Base-by-base conservation (phyloP, 352 stramenopile genomes). In the Phytophthora syringae region DNA sequence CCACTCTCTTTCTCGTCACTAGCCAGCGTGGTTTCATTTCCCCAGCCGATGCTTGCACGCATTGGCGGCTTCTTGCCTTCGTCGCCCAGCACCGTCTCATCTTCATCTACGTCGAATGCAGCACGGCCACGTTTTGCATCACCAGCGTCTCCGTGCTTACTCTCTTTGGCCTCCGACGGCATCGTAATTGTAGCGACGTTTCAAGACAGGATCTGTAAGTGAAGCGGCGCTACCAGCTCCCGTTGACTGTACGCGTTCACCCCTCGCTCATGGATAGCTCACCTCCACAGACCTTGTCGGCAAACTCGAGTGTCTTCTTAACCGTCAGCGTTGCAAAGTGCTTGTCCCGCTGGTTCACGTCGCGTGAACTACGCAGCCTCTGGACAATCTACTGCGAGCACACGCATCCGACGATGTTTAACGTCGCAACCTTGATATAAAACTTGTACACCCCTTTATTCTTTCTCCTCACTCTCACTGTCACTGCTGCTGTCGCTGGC, bases 251-350 rank as follows among this genome's bases (percentile, higher is more conserved):
- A n/a, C n/a, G n/a, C n/a, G n/a, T n/a, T n/a, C n/a, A n/a, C n/a
- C n/a, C n/a, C n/a, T n/a, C n/a, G n/a, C n/a, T n/a, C n/a, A n/a
- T n/a, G n/a, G 67, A 60, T 7, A 76, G n/a, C 3, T 59, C 58
- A n/a, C 64, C 57, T 34, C 61, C 76, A 22, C 82, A 86, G 59
- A 86, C 95, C 53, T 93, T 81, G 60, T 93, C 86, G 11, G 92
- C 74, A 70, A 81, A 81, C 42, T 76, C 58, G 4, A 83, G 58
- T n/a, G n/a, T n/a, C n/a, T n/a, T n/a, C n/a, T n/a, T n/a, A n/a
- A n/a, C n/a, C n/a, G n/a, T n/a, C n/a, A 75, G 51, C 2, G 50
- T 34, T 0, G 67, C 47, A 16, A 74, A 70, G 16, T 74, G 74
- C 4, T 67, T 60, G 20, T 82, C 71, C 0, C 54, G 16, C 16